These are phyloP conservation scores for Saksenaea vasiformis DNA, from an alignment of 371 early-diverging fungal genomes.

Conservation along the genomic window DNA sequence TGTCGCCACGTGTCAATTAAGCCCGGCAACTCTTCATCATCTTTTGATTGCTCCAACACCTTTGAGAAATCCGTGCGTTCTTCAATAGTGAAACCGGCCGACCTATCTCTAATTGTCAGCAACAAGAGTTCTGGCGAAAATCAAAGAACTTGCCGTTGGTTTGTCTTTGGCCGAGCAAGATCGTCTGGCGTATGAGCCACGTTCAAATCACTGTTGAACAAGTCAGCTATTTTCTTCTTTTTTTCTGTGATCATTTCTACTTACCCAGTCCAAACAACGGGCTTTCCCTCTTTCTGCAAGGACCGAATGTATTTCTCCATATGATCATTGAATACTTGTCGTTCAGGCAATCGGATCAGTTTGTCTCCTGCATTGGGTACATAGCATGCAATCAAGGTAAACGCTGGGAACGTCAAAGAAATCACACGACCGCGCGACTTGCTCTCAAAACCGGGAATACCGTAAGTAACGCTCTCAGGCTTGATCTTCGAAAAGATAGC, in stretches of 20 bases:
- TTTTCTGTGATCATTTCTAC: neutral
- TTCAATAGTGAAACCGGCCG: slow-evolving; percentile 86
- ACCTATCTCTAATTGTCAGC: slow-evolving; percentile 34
- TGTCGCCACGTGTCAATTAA: slow-evolving; percentile 84
- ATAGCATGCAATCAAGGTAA: slow-evolving; percentile 76
- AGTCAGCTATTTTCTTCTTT: neutral
- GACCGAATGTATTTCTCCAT: slow-evolving; percentile 71
- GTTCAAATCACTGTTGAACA: slow-evolving; percentile 70
- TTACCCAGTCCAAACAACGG: slow-evolving; percentile 84
- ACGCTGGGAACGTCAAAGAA: slow-evolving; percentile 65
- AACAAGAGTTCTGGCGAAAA: neutral
- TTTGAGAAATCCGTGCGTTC: slow-evolving; percentile 78
- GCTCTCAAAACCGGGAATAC: slow-evolving; percentile 56
- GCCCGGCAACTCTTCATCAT: slow-evolving; percentile 34
- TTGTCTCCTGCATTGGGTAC: slow-evolving; percentile 84
- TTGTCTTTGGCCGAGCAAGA: slow-evolving; percentile 80
- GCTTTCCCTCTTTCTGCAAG: slow-evolving; percentile 70
- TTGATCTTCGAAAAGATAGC: slow-evolving; percentile 80
- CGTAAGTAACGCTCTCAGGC: slow-evolving; percentile 68
- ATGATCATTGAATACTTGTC: slow-evolving; percentile 66
- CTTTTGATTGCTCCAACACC: slow-evolving; percentile 50
- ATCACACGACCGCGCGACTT: slow-evolving; percentile 77
- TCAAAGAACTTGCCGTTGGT: slow-evolving; percentile 45
- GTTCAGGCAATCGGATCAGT: slow-evolving; percentile 65
- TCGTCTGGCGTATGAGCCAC: slow-evolving; percentile 86